Evolutionary conservation across 1,284 basidiomycete species (phyloP).

Genomic region (Moesziomyces sp.): DNA sequence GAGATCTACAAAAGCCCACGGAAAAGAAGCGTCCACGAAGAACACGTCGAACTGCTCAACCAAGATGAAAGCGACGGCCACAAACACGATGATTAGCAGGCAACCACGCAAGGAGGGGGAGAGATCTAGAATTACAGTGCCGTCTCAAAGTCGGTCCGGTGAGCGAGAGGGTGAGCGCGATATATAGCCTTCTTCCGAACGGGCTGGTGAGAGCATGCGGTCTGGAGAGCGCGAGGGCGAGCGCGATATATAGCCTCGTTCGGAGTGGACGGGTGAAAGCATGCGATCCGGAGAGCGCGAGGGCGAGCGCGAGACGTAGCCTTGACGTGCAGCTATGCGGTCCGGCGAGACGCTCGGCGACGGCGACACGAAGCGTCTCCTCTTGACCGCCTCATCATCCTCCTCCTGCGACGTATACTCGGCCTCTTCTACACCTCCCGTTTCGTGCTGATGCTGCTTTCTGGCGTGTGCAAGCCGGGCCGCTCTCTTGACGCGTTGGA

Average conservation of each 20-base stretch:
- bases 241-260: slow-evolving; percentile 65
- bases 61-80: neutral
- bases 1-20: slow-evolving; percentile 1
- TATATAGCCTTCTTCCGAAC: neutral
- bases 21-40: neutral
- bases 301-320: slow-evolving; percentile 12
- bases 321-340: slow-evolving; percentile 6
- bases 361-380: slow-evolving; percentile 18
- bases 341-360: slow-evolving; percentile 31
- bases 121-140: too few relatives aligned
- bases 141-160: slow-evolving; percentile 1
- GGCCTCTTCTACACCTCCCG: slow-evolving; percentile 9
- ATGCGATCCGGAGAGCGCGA: slow-evolving; percentile 12
- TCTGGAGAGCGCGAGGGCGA: slow-evolving; percentile 65
- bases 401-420: slow-evolving; percentile 63
- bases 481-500: slow-evolving; percentile 17
- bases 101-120: too few relatives aligned
- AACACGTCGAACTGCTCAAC: slow-evolving; percentile 8
- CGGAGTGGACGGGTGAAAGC: neutral
- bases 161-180: slow-evolving; percentile 14
- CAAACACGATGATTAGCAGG: too few relatives aligned
- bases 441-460: neutral
- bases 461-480: neutral
- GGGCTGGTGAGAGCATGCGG: slow-evolving; percentile 12
- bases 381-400: slow-evolving; percentile 69